Conservation (phyloP, 1,139 yeast genomes). For the Candida sanyaensis region DNA sequence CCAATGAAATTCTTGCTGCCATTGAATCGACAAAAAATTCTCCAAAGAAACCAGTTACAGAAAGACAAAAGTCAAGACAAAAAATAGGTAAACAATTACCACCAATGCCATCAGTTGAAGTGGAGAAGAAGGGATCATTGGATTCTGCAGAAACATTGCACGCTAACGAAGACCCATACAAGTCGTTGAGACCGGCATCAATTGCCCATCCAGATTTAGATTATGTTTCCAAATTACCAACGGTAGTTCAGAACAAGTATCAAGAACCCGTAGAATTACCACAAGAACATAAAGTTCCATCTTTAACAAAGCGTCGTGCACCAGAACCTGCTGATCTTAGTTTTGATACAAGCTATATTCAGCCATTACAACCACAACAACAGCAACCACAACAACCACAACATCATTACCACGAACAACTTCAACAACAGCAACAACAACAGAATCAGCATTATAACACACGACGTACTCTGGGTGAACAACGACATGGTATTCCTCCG, state of each 20-base stretch:
- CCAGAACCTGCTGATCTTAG: conserved; percentile 4
- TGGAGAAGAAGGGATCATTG: conserved; percentile 8
- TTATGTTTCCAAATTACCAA: conserved; percentile 33
- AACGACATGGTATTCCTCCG: conserved; percentile 8
- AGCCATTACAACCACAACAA: conserved; percentile 8
- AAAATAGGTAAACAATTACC: conserved; percentile 14
- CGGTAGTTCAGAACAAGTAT: conserved; percentile 31
- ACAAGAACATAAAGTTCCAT: conserved; percentile 19
- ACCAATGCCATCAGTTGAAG: conserved; percentile 9
- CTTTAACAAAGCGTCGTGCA: conserved; percentile 10
- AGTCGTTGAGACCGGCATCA: conserved; percentile 6
- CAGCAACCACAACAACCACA: conserved; percentile 12
- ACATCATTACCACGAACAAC: conserved; percentile 1
- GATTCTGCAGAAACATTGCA: conserved; percentile 15
- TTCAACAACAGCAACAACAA: conserved; percentile 11
- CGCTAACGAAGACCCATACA: conserved; percentile 3
- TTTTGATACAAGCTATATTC: conserved; percentile 7
- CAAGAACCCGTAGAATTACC: conserved; percentile 39
- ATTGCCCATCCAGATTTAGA: conserved; percentile 2
- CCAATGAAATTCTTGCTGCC: conserved; percentile 82
- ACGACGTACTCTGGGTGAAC: conserved; percentile 10
- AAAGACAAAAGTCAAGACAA: conserved; percentile 16
- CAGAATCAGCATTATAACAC: conserved; percentile 7
- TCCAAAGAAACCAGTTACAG: conserved; percentile 12
- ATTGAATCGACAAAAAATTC: conserved; percentile 62